Conservation (phyloP, 2,329 filamentous ascomycete genomes). For the Zymoseptoria crescenta region DNA sequence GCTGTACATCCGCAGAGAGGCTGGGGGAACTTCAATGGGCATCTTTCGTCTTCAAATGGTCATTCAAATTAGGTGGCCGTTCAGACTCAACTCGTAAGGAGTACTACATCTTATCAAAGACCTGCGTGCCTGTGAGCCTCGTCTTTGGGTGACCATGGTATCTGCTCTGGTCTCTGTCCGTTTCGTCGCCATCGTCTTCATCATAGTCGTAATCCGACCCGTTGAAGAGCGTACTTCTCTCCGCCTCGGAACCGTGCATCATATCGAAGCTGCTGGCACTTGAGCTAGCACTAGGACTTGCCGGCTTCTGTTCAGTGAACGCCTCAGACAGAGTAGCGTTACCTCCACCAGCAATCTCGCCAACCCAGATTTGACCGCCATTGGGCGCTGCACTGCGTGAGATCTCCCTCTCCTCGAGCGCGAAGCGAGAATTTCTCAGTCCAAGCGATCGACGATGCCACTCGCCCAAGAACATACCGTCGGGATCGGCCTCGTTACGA, state of each 20-base stretch:
- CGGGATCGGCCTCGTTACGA: conserved; percentile 63
- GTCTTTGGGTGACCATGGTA: conserved; percentile 21
- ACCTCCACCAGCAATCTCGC: conserved; percentile 12
- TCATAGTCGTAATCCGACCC: conserved; percentile 16
- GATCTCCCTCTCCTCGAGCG: conserved; percentile 39
- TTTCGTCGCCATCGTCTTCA: conserved; percentile 16
- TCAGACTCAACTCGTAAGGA: background rate
- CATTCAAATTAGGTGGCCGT: background rate
- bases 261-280: conserved; percentile 38
- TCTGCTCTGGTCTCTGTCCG: conserved; percentile 18
- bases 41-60: background rate
- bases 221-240: conserved; percentile 24
- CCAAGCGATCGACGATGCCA: conserved; percentile 73
- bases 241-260: conserved; percentile 39
- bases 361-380: conserved; percentile 37
- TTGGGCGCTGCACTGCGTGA: conserved; percentile 29
- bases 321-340: conserved; percentile 16
- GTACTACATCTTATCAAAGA: conserved; percentile 33
- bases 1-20: background rate
- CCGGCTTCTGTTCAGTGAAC: conserved; percentile 24
- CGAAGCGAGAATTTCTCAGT: conserved; percentile 27
- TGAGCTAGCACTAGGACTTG: conserved; percentile 22
- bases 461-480: conserved; percentile 81
- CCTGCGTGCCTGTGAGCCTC: conserved; percentile 25
- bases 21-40: background rate